Evolutionary conservation across 257 asterid genomes (phyloP).

Genomic region (Catharanthus roseus): DNA sequence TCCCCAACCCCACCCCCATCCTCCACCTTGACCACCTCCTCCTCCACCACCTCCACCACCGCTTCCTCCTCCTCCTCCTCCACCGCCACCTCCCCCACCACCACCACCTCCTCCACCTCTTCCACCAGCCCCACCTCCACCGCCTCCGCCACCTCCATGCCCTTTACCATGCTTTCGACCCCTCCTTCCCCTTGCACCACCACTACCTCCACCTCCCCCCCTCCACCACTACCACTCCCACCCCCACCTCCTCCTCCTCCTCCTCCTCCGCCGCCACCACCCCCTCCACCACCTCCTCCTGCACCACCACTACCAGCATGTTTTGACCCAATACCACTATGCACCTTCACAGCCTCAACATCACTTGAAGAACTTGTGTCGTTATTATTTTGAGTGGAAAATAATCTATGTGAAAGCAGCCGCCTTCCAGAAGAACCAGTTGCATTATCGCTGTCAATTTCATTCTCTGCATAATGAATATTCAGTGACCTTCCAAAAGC

Average conservation of each 20-base stretch:
- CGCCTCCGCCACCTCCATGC: neutral
- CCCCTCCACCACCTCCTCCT: neutral
- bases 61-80: neutral
- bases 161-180: constrained; percentile 10
- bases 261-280: constrained; percentile 4
- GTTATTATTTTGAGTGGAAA: constrained; percentile 13
- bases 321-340: constrained; percentile 10
- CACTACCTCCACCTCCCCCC: constrained; percentile 5
- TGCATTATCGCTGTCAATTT: constrained; percentile 4
- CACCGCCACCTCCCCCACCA: constrained; percentile 13
- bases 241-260: neutral
- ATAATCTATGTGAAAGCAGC: constrained; percentile 3
- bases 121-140: constrained; percentile 15
- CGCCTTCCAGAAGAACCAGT: neutral
- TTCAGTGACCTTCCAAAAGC: constrained; percentile 19
- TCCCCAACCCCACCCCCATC: neutral
- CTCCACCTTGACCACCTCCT: neutral
- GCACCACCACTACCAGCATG: constrained; percentile 6
- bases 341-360: constrained; percentile 12
- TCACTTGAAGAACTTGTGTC: too few relatives aligned
- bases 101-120: constrained; percentile 11
- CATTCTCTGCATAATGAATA: constrained; percentile 8
- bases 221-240: neutral
- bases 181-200: constrained; percentile 10
- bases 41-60: constrained; percentile 5